These are phyloP conservation scores for Coemansia sp. DNA, from an alignment of 192 early-diverging fungal genomes.

Conservation along the genomic window DNA sequence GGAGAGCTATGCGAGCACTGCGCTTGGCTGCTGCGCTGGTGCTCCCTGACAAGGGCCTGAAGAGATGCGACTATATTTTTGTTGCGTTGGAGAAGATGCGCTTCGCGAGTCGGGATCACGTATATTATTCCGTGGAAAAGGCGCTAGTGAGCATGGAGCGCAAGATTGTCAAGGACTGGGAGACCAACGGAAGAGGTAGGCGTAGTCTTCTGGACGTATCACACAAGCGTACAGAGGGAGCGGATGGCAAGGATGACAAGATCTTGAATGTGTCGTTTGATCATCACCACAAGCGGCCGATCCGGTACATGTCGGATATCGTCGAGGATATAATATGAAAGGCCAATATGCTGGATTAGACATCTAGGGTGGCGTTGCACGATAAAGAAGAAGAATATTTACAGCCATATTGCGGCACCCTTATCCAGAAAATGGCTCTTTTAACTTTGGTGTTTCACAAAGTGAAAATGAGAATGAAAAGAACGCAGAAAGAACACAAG, in stretches of 20 bases:
- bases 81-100: constrained; percentile 18
- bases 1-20: constrained; percentile 30
- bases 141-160: constrained; percentile 23
- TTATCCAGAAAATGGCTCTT: no score
- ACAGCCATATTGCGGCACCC: no score
- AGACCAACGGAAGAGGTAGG: constrained; percentile 3
- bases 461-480: no score
- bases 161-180: constrained; percentile 3
- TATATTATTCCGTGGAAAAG: constrained; percentile 29
- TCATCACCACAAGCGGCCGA: not conserved
- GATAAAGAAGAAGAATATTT: no score
- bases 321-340: constrained; percentile 8
- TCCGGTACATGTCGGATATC: constrained; percentile 15
- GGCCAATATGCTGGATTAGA: no score
- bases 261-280: constrained; percentile 11
- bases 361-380: no score
- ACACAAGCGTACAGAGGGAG: not conserved
- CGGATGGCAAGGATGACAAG: constrained; percentile 2
- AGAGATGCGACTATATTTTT: constrained; percentile 47
- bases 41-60: constrained; percentile 44
- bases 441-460: no score
- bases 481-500: no score
- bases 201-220: not conserved
- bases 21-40: constrained; percentile 36
- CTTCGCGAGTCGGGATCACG: constrained; percentile 31